Evolutionary conservation across 352 stramenopile species (phyloP), one percentile per base, ranked within the genome.

Genomic region (Pythium myriotylum): DNA sequence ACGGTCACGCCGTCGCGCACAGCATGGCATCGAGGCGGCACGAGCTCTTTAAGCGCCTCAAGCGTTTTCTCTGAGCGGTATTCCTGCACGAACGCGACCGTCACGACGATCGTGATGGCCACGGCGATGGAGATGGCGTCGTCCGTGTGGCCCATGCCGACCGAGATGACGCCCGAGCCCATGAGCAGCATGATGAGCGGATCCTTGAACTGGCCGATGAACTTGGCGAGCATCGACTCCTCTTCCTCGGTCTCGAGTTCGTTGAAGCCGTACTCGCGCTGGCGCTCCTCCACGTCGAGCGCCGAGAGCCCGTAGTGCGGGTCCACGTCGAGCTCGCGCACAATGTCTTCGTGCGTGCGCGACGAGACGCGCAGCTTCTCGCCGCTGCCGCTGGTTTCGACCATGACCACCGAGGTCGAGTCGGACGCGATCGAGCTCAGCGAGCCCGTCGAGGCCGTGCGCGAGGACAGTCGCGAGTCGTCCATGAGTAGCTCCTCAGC

Each of bases 161-260:
- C 69, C 35, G 91, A 98, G 49, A 99, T 81, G 4, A 79, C 68
- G 2, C 95, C 96, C 0, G 89, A 98, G 14, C 80, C 89, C 56
- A 99, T 84, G 32, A 99, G 84, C 72, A 99, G 88, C 59, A 98
- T 61, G 70, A 99, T 99, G 7, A 99, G 78, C 14, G 97, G 97
- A 72, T 99, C 96, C 68, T 98, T 98, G 68, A 99, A 95, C 77
- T 99, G 96, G 27, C 83, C 85, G 14, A 89, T 27, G 60, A 99
- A 98, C 61, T 97, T 97, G 35, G 81, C 59, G 26, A 97, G 43
- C n/a, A 99, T 81, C 20, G 90, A 92, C 54, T 91, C 86, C 60
- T 90, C 77, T 50, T 91, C 81, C 22, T 90, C 81, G 19, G 56
- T 76, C 59, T 73, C 78, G n/a, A 94, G 65, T 59, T 91, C 76